Percentiles rank a stretch among this genome's conserved stretches.
These are phyloP conservation scores for Leucocoprinus sp. DNA, from an alignment of 768 basidiomycete genomes.

Conservation along the genomic window DNA sequence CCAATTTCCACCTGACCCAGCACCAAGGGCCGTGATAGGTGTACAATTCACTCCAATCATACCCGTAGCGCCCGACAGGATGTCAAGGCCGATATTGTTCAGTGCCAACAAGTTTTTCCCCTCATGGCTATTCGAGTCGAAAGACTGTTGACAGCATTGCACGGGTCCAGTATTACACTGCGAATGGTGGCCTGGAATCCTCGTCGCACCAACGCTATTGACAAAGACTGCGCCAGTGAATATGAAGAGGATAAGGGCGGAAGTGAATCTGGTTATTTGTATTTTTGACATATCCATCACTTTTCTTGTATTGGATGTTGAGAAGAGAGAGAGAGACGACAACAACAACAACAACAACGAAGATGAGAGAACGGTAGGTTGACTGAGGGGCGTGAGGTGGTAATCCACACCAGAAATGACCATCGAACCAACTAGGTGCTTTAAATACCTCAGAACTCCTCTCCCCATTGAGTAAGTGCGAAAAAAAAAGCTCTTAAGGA, in stretches of 20 bases:
- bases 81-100: background rate
- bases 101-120: background rate
- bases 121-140: background rate
- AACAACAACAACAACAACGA: background rate
- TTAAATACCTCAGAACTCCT: too few species aligned
- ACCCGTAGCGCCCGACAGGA: background rate
- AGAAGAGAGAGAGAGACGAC: background rate
- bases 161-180: constrained; percentile 1
- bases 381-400: too few species aligned
- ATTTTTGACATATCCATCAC: background rate
- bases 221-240: background rate
- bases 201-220: background rate
- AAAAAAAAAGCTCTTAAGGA: too few species aligned
- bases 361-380: too few species aligned
- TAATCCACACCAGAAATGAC: background rate
- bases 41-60: constrained; percentile 4
- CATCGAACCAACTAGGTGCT: too few species aligned
- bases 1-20: constrained; percentile 1
- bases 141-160: background rate
- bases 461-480: too few species aligned
- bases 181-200: background rate
- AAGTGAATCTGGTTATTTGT: background rate
- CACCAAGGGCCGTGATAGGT: constrained; percentile 1
- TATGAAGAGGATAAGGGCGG: background rate
- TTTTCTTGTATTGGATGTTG: constrained; percentile 7